phyloP scores from a whole-genome alignment of 306 rosid genomes.

The Dryas drummondii region DNA sequence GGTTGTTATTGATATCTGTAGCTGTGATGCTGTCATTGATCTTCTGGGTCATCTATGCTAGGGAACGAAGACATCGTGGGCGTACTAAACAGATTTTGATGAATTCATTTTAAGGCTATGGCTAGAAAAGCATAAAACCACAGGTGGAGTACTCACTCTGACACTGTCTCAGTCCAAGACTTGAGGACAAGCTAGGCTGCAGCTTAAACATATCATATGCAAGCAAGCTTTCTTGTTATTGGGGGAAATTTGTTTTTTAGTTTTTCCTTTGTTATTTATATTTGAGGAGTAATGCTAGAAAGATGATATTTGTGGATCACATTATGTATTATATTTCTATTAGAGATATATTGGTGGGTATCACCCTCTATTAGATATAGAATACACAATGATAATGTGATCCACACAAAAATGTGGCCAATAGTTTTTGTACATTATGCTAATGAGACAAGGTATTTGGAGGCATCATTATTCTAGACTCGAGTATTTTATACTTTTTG shows the following conservation, averaged over 20 bases:
- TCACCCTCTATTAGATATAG: no score
- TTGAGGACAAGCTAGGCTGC: no score
- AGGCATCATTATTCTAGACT: no score
- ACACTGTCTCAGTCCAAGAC: background rate
- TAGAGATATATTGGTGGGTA: no score
- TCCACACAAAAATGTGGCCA: no score
- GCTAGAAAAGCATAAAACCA: background rate
- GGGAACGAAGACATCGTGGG: constrained; percentile 63
- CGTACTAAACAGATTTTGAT: constrained; percentile 47
- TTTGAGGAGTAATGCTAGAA: background rate
- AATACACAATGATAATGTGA: no score
- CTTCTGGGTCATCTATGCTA: constrained; percentile 63
- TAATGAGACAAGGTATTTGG: no score
- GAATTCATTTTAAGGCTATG: background rate
- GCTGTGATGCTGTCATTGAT: constrained; percentile 70
- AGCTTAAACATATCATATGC: no score
- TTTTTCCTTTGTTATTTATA: background rate
- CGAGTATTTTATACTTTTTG: no score
- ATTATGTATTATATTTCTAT: no score
- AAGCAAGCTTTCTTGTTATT: background rate
- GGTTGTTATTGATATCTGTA: constrained; percentile 48
- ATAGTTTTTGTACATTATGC: no score
- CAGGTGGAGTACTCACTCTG: background rate
- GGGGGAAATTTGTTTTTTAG: background rate
- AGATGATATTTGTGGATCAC: no score